A percentile compares a stretch with the other conserved stretches of the same genome.
These are phyloP conservation scores for Naganishia liquefaciens DNA, from an alignment of 1,284 basidiomycete species.

Conservation along the genomic window DNA sequence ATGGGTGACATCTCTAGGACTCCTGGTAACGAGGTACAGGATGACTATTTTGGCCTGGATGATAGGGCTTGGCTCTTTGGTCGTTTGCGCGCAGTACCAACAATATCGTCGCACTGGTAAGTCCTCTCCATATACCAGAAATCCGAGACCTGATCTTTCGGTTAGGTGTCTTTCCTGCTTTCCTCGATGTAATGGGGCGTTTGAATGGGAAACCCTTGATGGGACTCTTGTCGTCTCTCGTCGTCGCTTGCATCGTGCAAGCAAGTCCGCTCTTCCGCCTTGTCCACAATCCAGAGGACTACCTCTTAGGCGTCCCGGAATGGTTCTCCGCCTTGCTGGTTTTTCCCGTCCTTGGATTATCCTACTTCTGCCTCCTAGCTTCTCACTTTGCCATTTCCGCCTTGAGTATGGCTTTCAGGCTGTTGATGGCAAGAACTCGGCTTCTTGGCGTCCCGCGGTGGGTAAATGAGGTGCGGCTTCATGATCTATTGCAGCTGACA, in stretches of 20 bases:
- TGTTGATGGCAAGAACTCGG: not conserved
- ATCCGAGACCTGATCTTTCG: conserved; percentile 19
- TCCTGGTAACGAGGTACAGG: conserved; percentile 70
- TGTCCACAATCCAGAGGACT: conserved; percentile 14
- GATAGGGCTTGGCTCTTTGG: conserved; percentile 63
- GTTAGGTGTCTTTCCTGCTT: conserved; percentile 27
- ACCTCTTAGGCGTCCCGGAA: conserved; percentile 30
- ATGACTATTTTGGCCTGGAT: conserved; percentile 69
- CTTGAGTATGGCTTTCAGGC: not conserved
- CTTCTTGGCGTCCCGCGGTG: conserved; percentile 5
- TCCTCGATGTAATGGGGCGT: conserved; percentile 6
- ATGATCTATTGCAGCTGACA: no score
- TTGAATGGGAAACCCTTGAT: conserved; percentile 7
- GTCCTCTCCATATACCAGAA: not conserved
- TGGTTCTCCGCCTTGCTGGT: conserved; percentile 31
- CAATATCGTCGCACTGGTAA: conserved; percentile 30
- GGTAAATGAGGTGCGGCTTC: no score
- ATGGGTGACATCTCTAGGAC: conserved; percentile 67
- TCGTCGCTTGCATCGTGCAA: conserved; percentile 2
- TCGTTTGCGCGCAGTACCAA: conserved; percentile 56
- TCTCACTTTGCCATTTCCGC: conserved; percentile 5
- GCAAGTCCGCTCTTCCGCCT: not conserved
- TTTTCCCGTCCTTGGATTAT: conserved; percentile 27
- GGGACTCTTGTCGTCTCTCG: conserved; percentile 15
- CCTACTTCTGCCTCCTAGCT: conserved; percentile 31